A percentile compares a stretch with the other conserved stretches of the same genome.
Conservation (phyloP, 768 basidiomycete species). For the Russula emetica region DNA sequence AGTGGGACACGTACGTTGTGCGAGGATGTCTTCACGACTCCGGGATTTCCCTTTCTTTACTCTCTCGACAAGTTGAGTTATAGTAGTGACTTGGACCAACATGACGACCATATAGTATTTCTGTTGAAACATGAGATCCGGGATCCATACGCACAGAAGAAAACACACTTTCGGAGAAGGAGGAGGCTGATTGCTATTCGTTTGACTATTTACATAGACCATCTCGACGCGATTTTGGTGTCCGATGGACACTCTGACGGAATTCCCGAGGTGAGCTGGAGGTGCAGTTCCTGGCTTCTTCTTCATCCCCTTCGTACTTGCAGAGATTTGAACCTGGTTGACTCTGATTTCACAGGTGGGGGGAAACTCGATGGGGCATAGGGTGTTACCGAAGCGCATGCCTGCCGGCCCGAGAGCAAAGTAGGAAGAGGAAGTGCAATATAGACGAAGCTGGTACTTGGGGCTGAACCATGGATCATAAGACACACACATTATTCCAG, state of each 20-base stretch:
- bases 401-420: slow-evolving; percentile 47
- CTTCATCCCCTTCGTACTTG: slow-evolving; percentile 86
- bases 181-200: slow-evolving; percentile 47
- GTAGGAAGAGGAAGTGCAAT: slow-evolving; percentile 82
- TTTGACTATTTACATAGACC: slow-evolving; percentile 80
- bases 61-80: slow-evolving; percentile 64
- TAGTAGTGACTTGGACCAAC: slow-evolving; percentile 73
- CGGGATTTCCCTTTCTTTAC: slow-evolving; percentile 65
- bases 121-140: slow-evolving; percentile 39
- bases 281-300: slow-evolving; percentile 93
- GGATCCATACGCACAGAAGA: not conserved
- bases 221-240: slow-evolving; percentile 72
- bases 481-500: not conserved
- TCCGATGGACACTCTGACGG: slow-evolving; percentile 42
- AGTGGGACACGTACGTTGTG: slow-evolving; percentile 53
- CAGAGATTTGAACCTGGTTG: slow-evolving; percentile 61
- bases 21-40: slow-evolving; percentile 57
- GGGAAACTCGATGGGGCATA: slow-evolving; percentile 86
- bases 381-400: slow-evolving; percentile 49
- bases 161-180: slow-evolving; percentile 60
- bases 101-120: slow-evolving; percentile 84
- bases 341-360: slow-evolving; percentile 88
- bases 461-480: slow-evolving; percentile 39
- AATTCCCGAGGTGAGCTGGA: slow-evolving; percentile 64
- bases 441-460: slow-evolving; percentile 77